Percentiles rank a stretch among this genome's conserved stretches.
These are phyloP conservation scores for Thuja plicata DNA, from an alignment of 83 land plant species.

Conservation along the genomic window DNA sequence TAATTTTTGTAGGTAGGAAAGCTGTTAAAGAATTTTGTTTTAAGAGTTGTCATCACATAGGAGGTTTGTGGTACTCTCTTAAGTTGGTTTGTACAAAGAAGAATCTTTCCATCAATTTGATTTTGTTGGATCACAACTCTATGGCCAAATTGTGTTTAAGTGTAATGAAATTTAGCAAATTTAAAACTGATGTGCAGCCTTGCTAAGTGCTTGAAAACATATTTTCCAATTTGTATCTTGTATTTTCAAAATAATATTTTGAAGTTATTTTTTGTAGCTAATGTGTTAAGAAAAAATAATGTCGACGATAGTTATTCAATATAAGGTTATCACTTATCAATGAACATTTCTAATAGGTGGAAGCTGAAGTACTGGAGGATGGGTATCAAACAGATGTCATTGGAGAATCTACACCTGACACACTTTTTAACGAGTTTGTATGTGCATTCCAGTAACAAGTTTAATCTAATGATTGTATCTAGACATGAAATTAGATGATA, in stretches of 20 bases:
- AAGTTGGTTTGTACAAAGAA: neutral
- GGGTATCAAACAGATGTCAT: conserved; percentile 86
- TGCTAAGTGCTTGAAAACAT: neutral
- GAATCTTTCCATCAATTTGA: neutral
- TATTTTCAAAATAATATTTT: neutral
- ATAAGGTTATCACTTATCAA: neutral
- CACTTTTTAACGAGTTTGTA: conserved; percentile 85
- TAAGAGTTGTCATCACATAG: no score
- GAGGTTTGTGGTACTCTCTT: neutral
- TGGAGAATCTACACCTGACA: conserved; percentile 94
- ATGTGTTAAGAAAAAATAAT: neutral
- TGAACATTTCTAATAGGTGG: conserved; percentile 41
- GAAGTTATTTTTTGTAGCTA: neutral
- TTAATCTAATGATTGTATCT: conserved; percentile 3
- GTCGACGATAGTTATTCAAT: neutral
- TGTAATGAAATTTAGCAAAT: neutral
- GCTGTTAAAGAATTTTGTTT: no score
- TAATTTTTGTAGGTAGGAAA: no score
- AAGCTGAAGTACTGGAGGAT: conserved; percentile 59
- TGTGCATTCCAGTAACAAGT: conserved; percentile 13
- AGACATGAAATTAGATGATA: neutral
- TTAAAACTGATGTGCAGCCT: neutral
- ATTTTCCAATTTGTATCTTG: neutral
- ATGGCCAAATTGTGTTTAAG: neutral
- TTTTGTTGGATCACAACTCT: neutral